A percentile compares a stretch with the other conserved stretches of the same genome.
phyloP scores from a whole-genome alignment of 2,329 filamentous ascomycete species.

The Verticillium klebahnii region DNA sequence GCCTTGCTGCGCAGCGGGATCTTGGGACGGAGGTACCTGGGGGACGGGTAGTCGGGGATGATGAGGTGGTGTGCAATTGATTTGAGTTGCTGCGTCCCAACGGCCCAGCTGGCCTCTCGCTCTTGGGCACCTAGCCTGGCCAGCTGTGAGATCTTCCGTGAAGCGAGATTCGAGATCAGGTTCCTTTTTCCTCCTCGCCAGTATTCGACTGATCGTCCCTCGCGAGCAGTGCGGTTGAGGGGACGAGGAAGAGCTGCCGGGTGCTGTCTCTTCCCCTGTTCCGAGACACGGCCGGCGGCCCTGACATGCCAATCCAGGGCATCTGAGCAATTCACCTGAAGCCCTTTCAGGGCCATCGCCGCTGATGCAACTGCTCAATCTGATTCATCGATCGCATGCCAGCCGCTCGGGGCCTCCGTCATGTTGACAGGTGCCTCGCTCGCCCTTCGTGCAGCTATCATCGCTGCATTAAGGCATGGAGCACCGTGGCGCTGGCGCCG shows the following conservation, averaged over 20 bases:
- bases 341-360: neutral
- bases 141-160: neutral
- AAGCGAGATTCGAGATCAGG: neutral
- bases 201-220: neutral
- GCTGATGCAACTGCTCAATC: neutral
- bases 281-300: neutral
- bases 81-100: neutral
- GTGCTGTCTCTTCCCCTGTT: neutral
- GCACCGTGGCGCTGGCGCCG: neutral
- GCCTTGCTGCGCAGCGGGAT: neutral
- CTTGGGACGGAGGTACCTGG: neutral
- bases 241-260: neutral
- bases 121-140: neutral
- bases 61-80: neutral
- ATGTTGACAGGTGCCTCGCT: neutral
- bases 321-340: neutral
- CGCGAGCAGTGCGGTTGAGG: neutral
- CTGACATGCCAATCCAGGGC: neutral
- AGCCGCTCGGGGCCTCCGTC: neutral
- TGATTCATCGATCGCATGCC: neutral
- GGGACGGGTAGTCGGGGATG: neutral
- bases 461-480: neutral
- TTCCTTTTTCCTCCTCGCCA: neutral
- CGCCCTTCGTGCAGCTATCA: neutral
- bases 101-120: neutral